A percentile compares a stretch with the other conserved stretches of the same genome.
Evolutionary conservation across 2,329 filamentous ascomycete genomes (phyloP).

Genomic region (Cladobotryum protrusum): DNA sequence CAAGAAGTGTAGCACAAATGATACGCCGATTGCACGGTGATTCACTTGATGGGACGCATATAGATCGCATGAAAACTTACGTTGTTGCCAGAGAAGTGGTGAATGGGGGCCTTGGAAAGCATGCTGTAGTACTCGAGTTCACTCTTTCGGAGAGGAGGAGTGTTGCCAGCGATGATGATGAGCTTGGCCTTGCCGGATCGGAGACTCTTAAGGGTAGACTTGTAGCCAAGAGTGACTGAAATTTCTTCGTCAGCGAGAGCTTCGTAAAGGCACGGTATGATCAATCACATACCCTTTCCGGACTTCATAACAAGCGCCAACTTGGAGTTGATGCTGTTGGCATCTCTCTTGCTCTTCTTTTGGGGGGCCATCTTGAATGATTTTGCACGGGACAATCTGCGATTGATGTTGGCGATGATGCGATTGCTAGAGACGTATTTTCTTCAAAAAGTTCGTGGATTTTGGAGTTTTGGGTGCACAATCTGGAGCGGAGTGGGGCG

Average conservation of each 20-base stretch:
- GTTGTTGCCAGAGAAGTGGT: conserved; percentile 99
- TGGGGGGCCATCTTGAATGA: conserved; percentile 57
- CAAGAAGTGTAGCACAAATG: conserved; percentile 3
- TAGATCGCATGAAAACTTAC: conserved; percentile 58
- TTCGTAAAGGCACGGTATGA: not conserved
- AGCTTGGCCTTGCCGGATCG: conserved; percentile 98
- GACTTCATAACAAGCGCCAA: conserved; percentile 59
- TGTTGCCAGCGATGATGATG: conserved; percentile 90
- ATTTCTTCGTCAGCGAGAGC: not conserved
- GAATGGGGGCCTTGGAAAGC: conserved; percentile 88
- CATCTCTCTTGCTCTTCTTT: conserved; percentile 83
- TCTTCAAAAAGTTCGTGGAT: conserved; percentile 19
- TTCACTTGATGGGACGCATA: conserved; percentile 12
- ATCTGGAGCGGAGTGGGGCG: conserved; percentile 16
- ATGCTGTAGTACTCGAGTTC: conserved; percentile 95
- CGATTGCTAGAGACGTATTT: conserved; percentile 19
- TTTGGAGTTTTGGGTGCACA: conserved; percentile 13
- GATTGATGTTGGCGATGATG: conserved; percentile 28
- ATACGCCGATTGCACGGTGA: conserved; percentile 9
- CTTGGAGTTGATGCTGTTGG: conserved; percentile 61
- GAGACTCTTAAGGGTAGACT: conserved; percentile 67
- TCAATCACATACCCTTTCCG: conserved; percentile 63
- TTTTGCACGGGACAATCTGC: conserved; percentile 23
- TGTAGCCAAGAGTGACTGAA: conserved; percentile 37
- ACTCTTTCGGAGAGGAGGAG: conserved; percentile 93